Base-by-base conservation (phyloP, 2,329 filamentous ascomycete species). In the Alternaria viburni region DNA sequence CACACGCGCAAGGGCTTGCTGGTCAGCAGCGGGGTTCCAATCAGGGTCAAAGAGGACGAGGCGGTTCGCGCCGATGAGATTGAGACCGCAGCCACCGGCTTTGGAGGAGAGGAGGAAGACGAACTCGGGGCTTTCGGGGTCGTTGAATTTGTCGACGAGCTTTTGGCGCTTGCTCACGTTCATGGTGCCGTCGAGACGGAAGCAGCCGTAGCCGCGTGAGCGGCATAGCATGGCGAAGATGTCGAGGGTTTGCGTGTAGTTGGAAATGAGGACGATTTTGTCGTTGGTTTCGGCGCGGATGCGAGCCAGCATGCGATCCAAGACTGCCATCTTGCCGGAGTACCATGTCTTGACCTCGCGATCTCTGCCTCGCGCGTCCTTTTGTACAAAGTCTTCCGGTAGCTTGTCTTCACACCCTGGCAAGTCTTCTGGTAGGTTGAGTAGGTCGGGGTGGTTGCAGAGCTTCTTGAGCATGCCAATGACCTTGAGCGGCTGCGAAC, bases 211-310 rank as follows among this genome's bases (percentile, higher is more conserved):
- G 3, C 86, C 87, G 15, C 93, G 91, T 60, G 89, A 87, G 45
- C 95, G 92, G 77, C 96, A 99, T 9, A 99, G 87, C 65, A 89
- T 90, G 71, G 97, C 94, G 76, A 99, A 98, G 4, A 99, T 86
- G 79, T 99, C 96, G 5, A 99, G 87, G 0, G 96, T 99, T 72
- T 96, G 92, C 0, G 96, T 99, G 81, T 98, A 99, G 77, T 99
- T 99, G 80, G 93, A 97, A 80, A 99, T 99, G 61, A 99, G 88
- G 12, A 99, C 96, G 74, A 99, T 99, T 81, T 99, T 99, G 86
- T 99, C 96, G 74, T 97, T 97, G 1, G 96, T 98, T 74, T 98
- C 95, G 73, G 94, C 90, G 15, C 93, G 92, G 71, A 99, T 99
- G 26, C 95, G 91, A 32, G 94, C 93, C 54, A 99, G 88, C 96